Base-by-base conservation (phyloP, 768 basidiomycete genomes). In the Clitopilus passeckerianus region DNA sequence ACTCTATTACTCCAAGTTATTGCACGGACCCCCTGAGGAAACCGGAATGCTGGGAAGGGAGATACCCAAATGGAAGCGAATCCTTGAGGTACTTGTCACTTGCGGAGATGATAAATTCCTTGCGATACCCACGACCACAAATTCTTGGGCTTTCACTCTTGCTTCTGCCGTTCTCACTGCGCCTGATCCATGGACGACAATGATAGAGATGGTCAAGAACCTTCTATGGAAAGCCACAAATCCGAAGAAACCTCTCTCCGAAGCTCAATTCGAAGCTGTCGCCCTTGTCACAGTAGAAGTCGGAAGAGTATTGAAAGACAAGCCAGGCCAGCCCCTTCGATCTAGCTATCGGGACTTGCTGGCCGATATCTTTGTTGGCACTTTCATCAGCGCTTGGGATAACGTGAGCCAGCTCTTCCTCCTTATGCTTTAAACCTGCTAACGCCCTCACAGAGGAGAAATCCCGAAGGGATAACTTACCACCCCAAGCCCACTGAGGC, bases 351-450 rank as follows among this genome's bases (percentile, higher is more conserved):
- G 46, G 12, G 15, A 22, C 46, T 10, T 50, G 18, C 9, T 50
- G 10, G 46, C 46, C 9, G 46, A 50, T 10, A 50, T 50, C 46
- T 50, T 65, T 27, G 55, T 65, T 27, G 64, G 62, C 6, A 63
- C 66, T 16, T 66, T 65, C 24, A 41, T 61, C 34, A 65, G 62
- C 34, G 62, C 65, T n/a, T 66, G 66, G 66, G 66, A 66, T 50
- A 59, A 63, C 33, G 66, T 66, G 34, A 62, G 64, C 59, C 9
- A 30, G 27, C 4, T 46, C 46, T 52, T 59, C 12, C 10, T 23
- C 8, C 33, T 16, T 46, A 61, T 65, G 10, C 61, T 37, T 18
- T n/a, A 1, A 23, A 5, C 44, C 16, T 50, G 20, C 46, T 50
- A 50, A 50, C 22, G 12, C 16, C 18, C 46, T 61, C 33, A 54